Evolutionary conservation across 2,329 filamentous ascomycete genomes (phyloP), one percentile per base, ranked within the genome.

Genomic region (Ceratocystis albifundus): DNA sequence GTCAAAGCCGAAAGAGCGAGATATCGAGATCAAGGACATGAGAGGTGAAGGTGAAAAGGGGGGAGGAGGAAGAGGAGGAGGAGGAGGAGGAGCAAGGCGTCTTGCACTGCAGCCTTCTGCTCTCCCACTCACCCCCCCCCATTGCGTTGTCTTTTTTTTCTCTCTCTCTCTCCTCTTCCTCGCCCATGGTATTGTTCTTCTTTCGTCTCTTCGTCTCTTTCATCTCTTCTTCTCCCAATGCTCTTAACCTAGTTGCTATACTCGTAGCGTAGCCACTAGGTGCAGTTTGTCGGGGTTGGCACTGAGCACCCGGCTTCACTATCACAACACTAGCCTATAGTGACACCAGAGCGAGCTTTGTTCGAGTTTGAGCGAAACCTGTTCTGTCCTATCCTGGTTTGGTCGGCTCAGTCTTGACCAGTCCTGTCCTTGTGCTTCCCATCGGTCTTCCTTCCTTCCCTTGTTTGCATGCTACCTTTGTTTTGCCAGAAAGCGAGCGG

Each of bases 1-100:
- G 53, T 36, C 25, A n/a, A 59, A 30, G 32, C 53, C 53, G 53
- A 59, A 59, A 32, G 53, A 30, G 53, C 53, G 53, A 59, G 28
- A 59, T 59, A 59, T 30, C 53, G 25, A 59, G 12, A 22, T 30
- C 28, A 59, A 30, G 53, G 12, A 59, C 7, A 30, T 4, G 10
- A 59, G 1, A 59, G 12, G 32, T 8, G 25, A 53, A 59, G 12
- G 32, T 8, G 15, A 53, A 53, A 20, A 20, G n/a, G 46, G 8
- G 46, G 17, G 17, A n/a, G 46, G 53, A 25, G 53, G n/a, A n/a
- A n/a, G n/a, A n/a, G n/a, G n/a, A n/a, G n/a, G n/a, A n/a, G n/a
- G n/a, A n/a, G n/a, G n/a, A n/a, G n/a, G n/a, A n/a, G 53, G 53
- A 6, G 20, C 50, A 55, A 20, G 20, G 50, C 28, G 28, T 28